These are phyloP conservation scores for Agrocybe pediades DNA, from an alignment of 768 basidiomycete species.

Conservation along the genomic window DNA sequence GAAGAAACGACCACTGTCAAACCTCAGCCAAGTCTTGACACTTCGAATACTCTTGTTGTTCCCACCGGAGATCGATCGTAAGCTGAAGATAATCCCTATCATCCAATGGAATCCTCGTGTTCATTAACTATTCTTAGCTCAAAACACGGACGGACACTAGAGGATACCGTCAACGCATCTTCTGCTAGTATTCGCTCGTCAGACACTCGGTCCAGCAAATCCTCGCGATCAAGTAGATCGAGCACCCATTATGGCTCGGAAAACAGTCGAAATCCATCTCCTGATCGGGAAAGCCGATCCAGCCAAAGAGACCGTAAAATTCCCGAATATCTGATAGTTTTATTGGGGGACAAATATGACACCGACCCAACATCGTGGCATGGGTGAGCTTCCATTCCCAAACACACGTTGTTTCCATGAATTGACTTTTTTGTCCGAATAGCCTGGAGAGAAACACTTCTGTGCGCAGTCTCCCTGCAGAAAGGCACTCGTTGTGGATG, in stretches of 20 bases:
- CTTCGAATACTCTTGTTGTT: conserved; percentile 5
- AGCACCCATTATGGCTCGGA: conserved; percentile 19
- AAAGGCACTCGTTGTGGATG: conserved; percentile 41
- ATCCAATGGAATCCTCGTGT: background rate
- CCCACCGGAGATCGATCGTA: conserved; percentile 11
- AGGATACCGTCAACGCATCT: conserved; percentile 21
- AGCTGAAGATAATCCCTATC: background rate
- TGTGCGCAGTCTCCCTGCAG: conserved; percentile 23
- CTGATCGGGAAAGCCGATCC: conserved; percentile 1
- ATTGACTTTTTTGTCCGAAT: conserved; percentile 1
- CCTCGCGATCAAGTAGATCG: conserved; percentile 29
- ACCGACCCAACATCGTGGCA: conserved; percentile 41
- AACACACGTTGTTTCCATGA: background rate
- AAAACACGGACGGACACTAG: conserved; percentile 6
- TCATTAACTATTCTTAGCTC: conserved; percentile 6
- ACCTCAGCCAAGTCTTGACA: background rate
- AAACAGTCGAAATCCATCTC: conserved; percentile 1
- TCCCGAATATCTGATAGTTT: conserved; percentile 37
- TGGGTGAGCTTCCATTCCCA: conserved; percentile 30
- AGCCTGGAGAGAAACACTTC: conserved; percentile 36
- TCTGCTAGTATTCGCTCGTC: conserved; percentile 27
- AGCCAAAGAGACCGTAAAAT: conserved; percentile 8
- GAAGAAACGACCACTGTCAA: background rate
- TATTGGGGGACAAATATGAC: conserved; percentile 37
- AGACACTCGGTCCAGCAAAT: conserved; percentile 28